Base-by-base conservation (phyloP, 2,329 filamentous ascomycete species). In the Immersiporthe knoxdaviesiana region DNA sequence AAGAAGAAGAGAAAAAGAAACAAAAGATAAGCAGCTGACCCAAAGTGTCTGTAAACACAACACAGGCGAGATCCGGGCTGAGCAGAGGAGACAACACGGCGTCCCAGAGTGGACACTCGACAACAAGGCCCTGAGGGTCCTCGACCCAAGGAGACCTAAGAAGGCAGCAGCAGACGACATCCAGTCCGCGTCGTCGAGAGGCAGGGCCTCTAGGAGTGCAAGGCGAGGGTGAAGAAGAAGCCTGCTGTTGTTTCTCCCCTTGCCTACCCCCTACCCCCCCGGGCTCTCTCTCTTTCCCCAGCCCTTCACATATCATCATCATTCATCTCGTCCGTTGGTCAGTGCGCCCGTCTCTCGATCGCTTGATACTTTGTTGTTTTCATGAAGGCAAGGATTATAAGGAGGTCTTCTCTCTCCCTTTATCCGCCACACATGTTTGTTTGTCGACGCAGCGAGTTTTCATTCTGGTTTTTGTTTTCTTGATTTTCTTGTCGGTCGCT, bases 21-120 rank as follows among this genome's bases (percentile, higher is more conserved):
- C 5, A 35, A 24, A 47, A 24, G 6, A n/a, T n/a, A 39, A 52
- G 35, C 35, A 32, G 18, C n/a, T 59, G n/a, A 66, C 69, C 61
- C 4, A 35, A 8, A 63, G 3, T 1, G 2, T 5, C 37, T 37
- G 16, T 47, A 21, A 6, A 44, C 18, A 24, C 14, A 21, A 21
- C 52, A 12, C 39, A 71, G 70, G 60, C 44, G 63, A 68, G n/a
- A 66, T 71, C 47, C 64, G 70, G 32, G 67, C 67, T 10, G 70
- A 69, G 56, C 70, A 71, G 27, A 65, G 70, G 52, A 60, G 63
- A 35, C 60, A 63, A 18, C 60, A 59, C 21, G 61, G 61, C 32
- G 65, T 71, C 18, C 70, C 70, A 2, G 63, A 66, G 47, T 71
- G 70, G 70, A 32, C 67, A 12, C 70, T 66, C 14, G 70, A 71